Evolutionary conservation across 305 asterid genomes (phyloP), one percentile per base, ranked within the genome.

Genomic region (Solanum hybrid): DNA sequence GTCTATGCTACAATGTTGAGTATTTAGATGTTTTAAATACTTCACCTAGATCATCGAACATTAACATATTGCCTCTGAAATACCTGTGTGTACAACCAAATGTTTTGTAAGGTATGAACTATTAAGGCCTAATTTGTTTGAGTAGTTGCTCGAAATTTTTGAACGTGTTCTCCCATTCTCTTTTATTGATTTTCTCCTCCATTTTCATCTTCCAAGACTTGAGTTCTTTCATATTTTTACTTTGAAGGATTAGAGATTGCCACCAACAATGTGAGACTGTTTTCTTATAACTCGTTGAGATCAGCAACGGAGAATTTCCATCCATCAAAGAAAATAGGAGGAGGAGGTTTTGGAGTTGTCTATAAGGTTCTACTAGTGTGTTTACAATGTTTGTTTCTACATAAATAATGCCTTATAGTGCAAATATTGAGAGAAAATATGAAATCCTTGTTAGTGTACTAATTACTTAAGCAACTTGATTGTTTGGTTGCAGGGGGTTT

Each of bases 271-370:
- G 96, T 96, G 4, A 95, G 92, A 92, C 89, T 95, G 89, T 94
- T 96, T 89, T 90, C 98, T 11, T 93, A 94, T 84, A 92, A 94
- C 81, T 90, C 96, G 4, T 88, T 96, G 92, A 92, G 96, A 88
- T 96, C 99, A 91, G 99, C 99, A 8, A 94, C 98, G 3, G 90
- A 92, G 33, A 89, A 91, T 89, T 96, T 96, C 84, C 94, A 94
- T 86, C 94, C 93, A 71, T 94, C 96, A 4, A 95, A 95, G 94
- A 95, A 87, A 92, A 93, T 95, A 51, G 99, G 99, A 79, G 89
- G 95, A 90, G 99, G 99, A 39, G 99, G 98, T 42, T 96, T 92
- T 76, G 99, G 99, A 42, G 95, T 94, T 42, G 99, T 96, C 35
- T 92, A 95, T 88, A 94, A 93, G 95, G 99, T 94, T 46, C 22